phyloP scores from a whole-genome alignment of 805 yeast genomes.

The Ogataea paradorogensis region DNA sequence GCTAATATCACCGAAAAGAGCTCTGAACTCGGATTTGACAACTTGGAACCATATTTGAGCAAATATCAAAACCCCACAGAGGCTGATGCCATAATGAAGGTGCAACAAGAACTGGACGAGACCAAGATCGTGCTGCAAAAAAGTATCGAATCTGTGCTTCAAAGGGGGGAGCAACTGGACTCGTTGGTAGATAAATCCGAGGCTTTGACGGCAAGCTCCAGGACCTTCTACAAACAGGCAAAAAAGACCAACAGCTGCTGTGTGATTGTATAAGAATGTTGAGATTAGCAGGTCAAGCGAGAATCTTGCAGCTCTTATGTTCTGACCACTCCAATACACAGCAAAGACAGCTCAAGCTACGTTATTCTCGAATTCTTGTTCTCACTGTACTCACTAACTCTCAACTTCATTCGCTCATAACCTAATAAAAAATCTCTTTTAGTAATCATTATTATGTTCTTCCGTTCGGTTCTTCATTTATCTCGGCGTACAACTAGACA shows the following conservation, averaged over 20 bases:
- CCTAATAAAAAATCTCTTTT: conserved; percentile 5
- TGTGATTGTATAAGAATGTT: conserved; percentile 51
- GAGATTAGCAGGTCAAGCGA: neutral
- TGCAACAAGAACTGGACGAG: conserved; percentile 96
- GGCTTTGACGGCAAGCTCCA: conserved; percentile 80
- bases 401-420: conserved; percentile 4
- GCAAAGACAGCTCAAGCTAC: no score
- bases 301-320: no score
- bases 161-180: conserved; percentile 95
- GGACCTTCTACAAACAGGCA: conserved; percentile 96
- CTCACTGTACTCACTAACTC: neutral
- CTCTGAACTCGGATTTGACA: conserved; percentile 49
- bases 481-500: conserved; percentile 5
- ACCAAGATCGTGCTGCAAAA: conserved; percentile 95
- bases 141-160: conserved; percentile 89
- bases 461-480: conserved; percentile 3
- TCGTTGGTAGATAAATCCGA: conserved; percentile 93
- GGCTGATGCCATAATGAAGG: conserved; percentile 95
- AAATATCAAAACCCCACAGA: conserved; percentile 96
- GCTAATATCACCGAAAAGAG: conserved; percentile 42
- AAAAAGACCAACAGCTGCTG: conserved; percentile 93
- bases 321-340: no score
- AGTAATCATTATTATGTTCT: conserved; percentile 4
- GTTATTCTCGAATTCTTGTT: no score
- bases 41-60: conserved; percentile 64